phyloP scores from a whole-genome alignment of 495 filamentous ascomycete genomes.

The Tuber brumale region DNA sequence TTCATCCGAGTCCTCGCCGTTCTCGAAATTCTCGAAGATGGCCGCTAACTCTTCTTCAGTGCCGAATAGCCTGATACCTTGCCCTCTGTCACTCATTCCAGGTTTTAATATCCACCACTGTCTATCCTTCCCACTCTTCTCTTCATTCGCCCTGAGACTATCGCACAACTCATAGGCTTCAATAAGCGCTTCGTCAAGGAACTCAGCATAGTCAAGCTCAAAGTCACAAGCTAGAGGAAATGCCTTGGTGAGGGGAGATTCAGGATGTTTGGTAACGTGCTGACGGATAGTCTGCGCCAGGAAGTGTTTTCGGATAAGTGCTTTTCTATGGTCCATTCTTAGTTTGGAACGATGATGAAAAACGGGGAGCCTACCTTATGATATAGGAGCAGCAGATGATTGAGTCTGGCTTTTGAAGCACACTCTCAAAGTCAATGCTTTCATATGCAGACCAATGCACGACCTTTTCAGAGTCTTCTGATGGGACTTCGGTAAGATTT shows the following conservation, averaged over 20 bases:
- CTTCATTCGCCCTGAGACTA: conserved; percentile 60
- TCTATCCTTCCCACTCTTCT: conserved; percentile 46
- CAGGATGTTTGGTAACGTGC: conserved; percentile 75
- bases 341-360: not conserved
- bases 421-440: conserved; percentile 69
- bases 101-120: conserved; percentile 99
- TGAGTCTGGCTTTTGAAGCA: conserved; percentile 52
- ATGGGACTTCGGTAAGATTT: conserved; percentile 6
- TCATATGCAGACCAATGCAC: conserved; percentile 89
- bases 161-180: conserved; percentile 82
- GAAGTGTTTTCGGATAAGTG: conserved; percentile 94
- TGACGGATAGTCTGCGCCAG: conserved; percentile 68
- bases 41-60: conserved; percentile 68
- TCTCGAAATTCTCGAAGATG: conserved; percentile 87
- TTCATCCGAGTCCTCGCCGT: conserved; percentile 56
- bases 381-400: conserved; percentile 74
- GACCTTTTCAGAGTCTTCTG: conserved; percentile 40
- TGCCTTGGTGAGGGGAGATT: conserved; percentile 58
- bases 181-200: conserved; percentile 82
- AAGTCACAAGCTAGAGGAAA: conserved; percentile 72
- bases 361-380: conserved; percentile 47
- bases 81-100: conserved; percentile 91
- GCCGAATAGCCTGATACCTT: conserved; percentile 83
- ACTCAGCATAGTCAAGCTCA: conserved; percentile 94
- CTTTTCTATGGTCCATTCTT: conserved; percentile 57